Percentiles rank a stretch among this genome's conserved stretches.
Conservation (phyloP, 2,329 filamentous ascomycete species). For the Truncatella angustata region DNA sequence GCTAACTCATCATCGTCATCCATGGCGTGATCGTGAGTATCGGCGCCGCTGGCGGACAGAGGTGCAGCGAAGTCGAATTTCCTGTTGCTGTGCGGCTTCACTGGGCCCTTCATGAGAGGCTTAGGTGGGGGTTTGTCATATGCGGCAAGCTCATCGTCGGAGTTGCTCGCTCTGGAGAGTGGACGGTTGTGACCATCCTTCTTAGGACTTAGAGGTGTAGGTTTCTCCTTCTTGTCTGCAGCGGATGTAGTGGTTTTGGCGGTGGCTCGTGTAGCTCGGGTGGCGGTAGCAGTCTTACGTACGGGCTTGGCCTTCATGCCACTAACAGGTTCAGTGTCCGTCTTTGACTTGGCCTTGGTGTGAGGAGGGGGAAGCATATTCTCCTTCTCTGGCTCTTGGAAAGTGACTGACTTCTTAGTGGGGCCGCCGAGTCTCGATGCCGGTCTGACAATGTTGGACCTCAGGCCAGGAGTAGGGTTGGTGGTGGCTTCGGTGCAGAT, state of each 20-base stretch:
- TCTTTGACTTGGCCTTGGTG: constrained; percentile 29
- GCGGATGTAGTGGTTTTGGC: constrained; percentile 30
- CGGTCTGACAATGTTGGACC: constrained; percentile 37
- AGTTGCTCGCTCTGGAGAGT: constrained; percentile 42
- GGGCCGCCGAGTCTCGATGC: constrained; percentile 18
- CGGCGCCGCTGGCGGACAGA: constrained; percentile 20
- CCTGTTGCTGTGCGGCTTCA: constrained; percentile 44
- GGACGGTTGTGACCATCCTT: constrained; percentile 58
- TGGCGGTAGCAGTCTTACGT: constrained; percentile 40
- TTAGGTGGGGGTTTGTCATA: constrained; percentile 50
- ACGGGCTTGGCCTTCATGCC: constrained; percentile 47
- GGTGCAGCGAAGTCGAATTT: constrained; percentile 29
- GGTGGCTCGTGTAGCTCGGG: constrained; percentile 34
- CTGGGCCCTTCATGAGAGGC: constrained; percentile 53
- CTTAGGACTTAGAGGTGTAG: constrained; percentile 60
- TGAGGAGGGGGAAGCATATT: constrained; percentile 46
- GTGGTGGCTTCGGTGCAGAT: constrained; percentile 31
- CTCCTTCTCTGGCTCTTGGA: constrained; percentile 65
- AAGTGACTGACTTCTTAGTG: constrained; percentile 60
- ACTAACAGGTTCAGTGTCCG: constrained; percentile 26
- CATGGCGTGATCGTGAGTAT: constrained; percentile 19
- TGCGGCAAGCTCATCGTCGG: constrained; percentile 59
- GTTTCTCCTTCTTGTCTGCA: constrained; percentile 35
- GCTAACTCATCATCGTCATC: constrained; percentile 34
- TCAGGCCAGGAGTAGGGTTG: constrained; percentile 33